Base-by-base conservation (phyloP, 2,329 filamentous ascomycete genomes). In the Neofusicoccum sp. region DNA sequence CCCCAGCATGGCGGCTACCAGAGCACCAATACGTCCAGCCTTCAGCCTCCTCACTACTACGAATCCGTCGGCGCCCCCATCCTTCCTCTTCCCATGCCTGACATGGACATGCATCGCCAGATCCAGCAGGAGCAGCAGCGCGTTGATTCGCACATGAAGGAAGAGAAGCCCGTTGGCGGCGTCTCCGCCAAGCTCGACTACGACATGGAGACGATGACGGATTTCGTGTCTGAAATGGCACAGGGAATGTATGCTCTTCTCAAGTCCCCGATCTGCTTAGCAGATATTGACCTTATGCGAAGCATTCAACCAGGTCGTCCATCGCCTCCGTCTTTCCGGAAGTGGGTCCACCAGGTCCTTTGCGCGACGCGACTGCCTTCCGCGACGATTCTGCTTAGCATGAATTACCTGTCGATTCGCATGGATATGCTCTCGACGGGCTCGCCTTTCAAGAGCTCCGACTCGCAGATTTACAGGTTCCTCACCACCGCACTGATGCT, bases 111-210 rank as follows among this genome's bases (percentile, higher is more conserved):
- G 62, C 64, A 76, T 61, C 76, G 76, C 56, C 72, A 74, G 45
- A 73, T 73, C 59, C 68, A 71, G 37, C 56, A 63, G 22, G 66
- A 69, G 62, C 77, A 79, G 66, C 76, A 79, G 67, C 76, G 71
- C 56, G 65, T 67, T n/a, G 67, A 75, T 56, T 76, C 77, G 63
- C 74, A 75, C 58, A 69, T 70, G 31, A 88, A 88, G 75, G 86
- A 88, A 70, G 86, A 88, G 69, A 88, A 88, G 75, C 79, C 85
- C n/a, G 85, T 85, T 62, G 93, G 93, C 75, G 93, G 93, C 71
- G 93, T 97, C 43, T 95, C 93, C 71, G 92, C 92, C 72, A 91
- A 96, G 80, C 87, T 97, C 78, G 93, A 97, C 82, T 97, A 97
- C 77, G 93, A 97, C 79, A 94, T 97, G 87, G 92, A 96, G 75